A percentile compares a stretch with the other conserved stretches of the same genome.
phyloP scores from a whole-genome alignment of 345 rosid genomes.

The Iberis pinnata region DNA sequence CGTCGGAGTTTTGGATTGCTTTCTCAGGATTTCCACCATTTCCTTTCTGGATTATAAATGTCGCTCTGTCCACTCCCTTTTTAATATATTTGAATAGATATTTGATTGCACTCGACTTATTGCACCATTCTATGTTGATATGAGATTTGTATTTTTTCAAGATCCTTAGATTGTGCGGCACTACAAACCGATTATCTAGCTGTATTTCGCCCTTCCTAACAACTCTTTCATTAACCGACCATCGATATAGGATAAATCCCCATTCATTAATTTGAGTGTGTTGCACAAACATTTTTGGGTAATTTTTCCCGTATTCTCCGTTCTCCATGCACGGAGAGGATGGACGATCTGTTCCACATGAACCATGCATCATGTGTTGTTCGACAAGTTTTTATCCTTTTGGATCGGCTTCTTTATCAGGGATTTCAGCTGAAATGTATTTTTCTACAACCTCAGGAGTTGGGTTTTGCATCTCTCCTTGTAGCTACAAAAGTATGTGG shows the following conservation, averaged over 20 bases:
- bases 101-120: background rate
- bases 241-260: no score
- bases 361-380: slow-evolving; percentile 3
- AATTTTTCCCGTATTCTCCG: background rate
- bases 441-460: background rate
- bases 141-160: background rate
- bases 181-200: background rate
- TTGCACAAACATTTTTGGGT: background rate
- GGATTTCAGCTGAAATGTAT: background rate
- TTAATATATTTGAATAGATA: no score
- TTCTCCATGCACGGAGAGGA: background rate
- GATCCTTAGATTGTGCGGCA: background rate
- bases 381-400: background rate
- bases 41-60: no score
- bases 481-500: background rate
- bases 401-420: background rate
- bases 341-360: background rate
- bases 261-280: no score
- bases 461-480: background rate
- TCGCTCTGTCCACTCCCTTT: background rate
- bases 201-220: background rate
- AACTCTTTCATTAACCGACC: no score
- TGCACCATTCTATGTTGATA: background rate
- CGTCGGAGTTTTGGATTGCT: no score
- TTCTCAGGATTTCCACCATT: no score